Conservation (phyloP, 768 basidiomycete genomes). For the Boletus subcaerulescens region DNA sequence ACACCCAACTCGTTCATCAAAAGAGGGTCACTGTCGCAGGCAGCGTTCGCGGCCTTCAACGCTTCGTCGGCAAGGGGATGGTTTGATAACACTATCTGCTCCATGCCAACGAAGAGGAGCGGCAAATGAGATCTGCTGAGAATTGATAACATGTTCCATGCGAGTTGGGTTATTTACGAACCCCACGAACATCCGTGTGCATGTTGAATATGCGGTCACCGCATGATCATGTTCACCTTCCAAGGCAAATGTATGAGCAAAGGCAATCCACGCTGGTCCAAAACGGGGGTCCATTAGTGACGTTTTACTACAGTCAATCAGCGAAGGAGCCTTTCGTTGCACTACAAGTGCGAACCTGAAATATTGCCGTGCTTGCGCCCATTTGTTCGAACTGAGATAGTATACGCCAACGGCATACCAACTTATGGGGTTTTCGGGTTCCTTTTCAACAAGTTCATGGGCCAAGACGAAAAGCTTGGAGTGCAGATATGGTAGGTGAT, state of each 20-base stretch:
- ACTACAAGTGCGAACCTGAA: constrained; percentile 67
- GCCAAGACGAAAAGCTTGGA: constrained; percentile 94
- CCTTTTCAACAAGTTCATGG: constrained; percentile 91
- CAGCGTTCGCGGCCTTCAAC: constrained; percentile 70
- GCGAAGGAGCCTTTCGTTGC: not conserved
- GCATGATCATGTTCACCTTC: constrained; percentile 99
- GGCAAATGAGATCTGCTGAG: constrained; percentile 87
- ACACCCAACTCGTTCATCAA: constrained; percentile 92
- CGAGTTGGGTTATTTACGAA: constrained; percentile 34
- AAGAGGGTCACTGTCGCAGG: constrained; percentile 87
- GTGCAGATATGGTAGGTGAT: constrained; percentile 87
- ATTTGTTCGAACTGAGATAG: constrained; percentile 86
- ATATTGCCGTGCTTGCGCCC: constrained; percentile 88
- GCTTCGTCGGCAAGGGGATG: constrained; percentile 82
- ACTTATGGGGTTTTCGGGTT: constrained; percentile 88
- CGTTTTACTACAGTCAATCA: constrained; percentile 66
- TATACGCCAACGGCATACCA: constrained; percentile 99
- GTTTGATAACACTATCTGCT: constrained; percentile 90
- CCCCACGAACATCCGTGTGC: constrained; percentile 94
- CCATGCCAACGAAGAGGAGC: constrained; percentile 96
- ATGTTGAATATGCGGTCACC: constrained; percentile 96
- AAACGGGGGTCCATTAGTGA: constrained; percentile 96
- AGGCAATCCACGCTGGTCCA: constrained; percentile 95
- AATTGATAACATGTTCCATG: constrained; percentile 6
- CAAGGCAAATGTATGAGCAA: constrained; percentile 94